Percentiles rank a stretch among this genome's conserved stretches.
phyloP scores from a whole-genome alignment of 2,329 filamentous ascomycete species.

The Cordyceps fumosorosea region DNA sequence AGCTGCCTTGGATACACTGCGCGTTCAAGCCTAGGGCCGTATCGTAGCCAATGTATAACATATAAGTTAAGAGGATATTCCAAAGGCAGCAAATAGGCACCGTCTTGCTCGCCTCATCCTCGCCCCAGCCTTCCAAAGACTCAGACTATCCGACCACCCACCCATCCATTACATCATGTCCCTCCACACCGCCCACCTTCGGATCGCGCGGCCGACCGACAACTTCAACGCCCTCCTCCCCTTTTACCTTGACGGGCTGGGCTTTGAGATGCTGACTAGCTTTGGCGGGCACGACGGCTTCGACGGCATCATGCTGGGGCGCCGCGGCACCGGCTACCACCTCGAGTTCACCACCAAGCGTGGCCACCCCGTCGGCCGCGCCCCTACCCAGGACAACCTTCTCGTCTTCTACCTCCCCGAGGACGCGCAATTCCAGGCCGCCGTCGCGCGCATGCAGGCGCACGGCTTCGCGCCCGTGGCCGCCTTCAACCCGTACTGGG shows the following conservation, averaged over 20 bases:
- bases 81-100: no score
- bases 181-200: slow-evolving; percentile 24
- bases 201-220: slow-evolving; percentile 36
- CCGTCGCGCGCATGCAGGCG: slow-evolving; percentile 28
- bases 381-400: slow-evolving; percentile 37
- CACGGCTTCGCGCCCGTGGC: slow-evolving; percentile 28
- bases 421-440: slow-evolving; percentile 21
- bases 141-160: background rate
- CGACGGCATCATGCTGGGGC: slow-evolving; percentile 36
- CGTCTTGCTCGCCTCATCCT: no score
- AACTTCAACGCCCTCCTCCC: slow-evolving; percentile 30
- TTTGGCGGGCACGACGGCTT: slow-evolving; percentile 33
- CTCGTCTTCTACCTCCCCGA: slow-evolving; percentile 37
- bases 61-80: no score
- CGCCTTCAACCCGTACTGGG: slow-evolving; percentile 40
- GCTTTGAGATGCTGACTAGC: slow-evolving; percentile 27
- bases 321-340: slow-evolving; percentile 31
- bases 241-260: slow-evolving; percentile 36
- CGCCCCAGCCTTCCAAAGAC: background rate
- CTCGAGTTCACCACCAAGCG: slow-evolving; percentile 35
- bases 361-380: slow-evolving; percentile 28
- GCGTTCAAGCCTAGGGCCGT: no score
- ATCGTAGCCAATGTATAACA: background rate
- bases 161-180: background rate
- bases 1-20: background rate